Evolutionary conservation across 140 eudicot species (phyloP).

Genomic region (Stevia rebaudiana): DNA sequence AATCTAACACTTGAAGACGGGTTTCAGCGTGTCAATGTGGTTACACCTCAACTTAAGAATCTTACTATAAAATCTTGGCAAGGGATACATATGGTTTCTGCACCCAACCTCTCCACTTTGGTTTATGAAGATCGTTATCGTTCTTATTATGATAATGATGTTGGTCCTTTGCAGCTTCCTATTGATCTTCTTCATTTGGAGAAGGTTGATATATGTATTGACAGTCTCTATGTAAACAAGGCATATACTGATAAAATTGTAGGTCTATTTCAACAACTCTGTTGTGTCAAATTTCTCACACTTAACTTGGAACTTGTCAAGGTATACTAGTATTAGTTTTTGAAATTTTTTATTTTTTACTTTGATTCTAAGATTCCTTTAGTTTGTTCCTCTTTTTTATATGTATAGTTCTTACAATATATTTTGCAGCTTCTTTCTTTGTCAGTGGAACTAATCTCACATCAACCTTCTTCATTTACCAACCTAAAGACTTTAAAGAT

Average conservation of each 20-base stretch:
- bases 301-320: slow-evolving; percentile 5
- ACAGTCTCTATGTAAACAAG: neutral
- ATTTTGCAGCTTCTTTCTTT: neutral
- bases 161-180: neutral
- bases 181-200: neutral
- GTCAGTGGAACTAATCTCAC: neutral
- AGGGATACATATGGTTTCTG: neutral
- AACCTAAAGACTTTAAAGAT: neutral
- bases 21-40: neutral
- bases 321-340: neutral
- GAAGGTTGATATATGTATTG: neutral
- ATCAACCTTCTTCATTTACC: slow-evolving; percentile 6
- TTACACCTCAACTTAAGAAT: slow-evolving; percentile 3
- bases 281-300: slow-evolving; percentile 15
- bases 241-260: neutral
- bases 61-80: neutral
- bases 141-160: too few species aligned
- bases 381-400: neutral
- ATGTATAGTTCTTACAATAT: neutral
- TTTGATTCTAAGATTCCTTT: neutral
- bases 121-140: neutral
- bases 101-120: slow-evolving; percentile 1
- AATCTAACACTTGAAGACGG: neutral
- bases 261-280: slow-evolving; percentile 4
- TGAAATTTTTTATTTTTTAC: neutral